Conservation (phyloP, 169 alveolate species). For the Babesia microti region DNA sequence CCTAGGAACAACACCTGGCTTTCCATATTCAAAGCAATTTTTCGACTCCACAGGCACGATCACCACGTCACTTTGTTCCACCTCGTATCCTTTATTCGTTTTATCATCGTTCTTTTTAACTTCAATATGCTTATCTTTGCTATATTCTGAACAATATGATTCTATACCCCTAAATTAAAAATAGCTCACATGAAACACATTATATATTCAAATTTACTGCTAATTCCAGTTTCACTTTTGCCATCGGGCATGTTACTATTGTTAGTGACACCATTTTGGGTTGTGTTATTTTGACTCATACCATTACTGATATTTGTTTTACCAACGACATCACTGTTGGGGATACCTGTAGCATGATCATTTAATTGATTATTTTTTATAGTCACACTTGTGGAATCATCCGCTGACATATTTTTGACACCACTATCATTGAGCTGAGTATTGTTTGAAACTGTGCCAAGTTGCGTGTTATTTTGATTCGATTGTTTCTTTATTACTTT, state of each 20-base stretch:
- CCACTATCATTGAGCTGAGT: not conserved
- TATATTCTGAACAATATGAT: slow-evolving; percentile 10
- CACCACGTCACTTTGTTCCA: not conserved
- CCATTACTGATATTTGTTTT: too few relatives aligned
- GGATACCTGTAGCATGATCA: too few relatives aligned
- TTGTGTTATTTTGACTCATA: too few relatives aligned
- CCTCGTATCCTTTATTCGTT: not conserved
- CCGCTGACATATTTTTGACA: not conserved
- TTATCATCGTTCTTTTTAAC: not conserved
- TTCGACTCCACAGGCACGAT: slow-evolving; percentile 15
- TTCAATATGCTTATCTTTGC: slow-evolving; percentile 1
- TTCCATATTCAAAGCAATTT: slow-evolving; percentile 25
- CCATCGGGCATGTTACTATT: too few relatives aligned
- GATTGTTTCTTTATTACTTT: not conserved
- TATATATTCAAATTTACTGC: not conserved
- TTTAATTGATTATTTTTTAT: too few relatives aligned
- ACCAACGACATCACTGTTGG: too few relatives aligned
- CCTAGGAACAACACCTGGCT: slow-evolving; percentile 12
- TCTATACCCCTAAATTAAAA: not conserved
- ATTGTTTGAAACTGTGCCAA: not conserved
- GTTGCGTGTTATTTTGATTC: not conserved
- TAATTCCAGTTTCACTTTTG: not conserved
- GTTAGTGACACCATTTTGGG: too few relatives aligned
- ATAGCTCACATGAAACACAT: not conserved
- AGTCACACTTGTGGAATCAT: not conserved